These are phyloP conservation scores for Mortierella sp. DNA, from an alignment of 371 early-diverging fungal species.

Conservation along the genomic window DNA sequence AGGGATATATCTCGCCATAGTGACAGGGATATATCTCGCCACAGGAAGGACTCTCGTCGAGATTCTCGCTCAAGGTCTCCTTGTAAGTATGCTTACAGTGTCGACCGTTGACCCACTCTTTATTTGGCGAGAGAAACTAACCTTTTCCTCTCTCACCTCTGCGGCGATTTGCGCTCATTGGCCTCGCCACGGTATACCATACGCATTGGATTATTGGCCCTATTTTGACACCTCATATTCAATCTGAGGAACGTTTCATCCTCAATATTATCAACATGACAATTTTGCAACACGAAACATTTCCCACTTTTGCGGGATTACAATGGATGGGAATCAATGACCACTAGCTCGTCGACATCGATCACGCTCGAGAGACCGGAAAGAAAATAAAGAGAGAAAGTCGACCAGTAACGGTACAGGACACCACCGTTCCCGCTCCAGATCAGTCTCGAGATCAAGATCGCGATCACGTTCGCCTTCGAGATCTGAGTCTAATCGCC, in stretches of 20 bases:
- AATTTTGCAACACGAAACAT: not conserved
- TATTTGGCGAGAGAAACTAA: not conserved
- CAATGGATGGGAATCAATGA: not conserved
- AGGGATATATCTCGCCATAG: constrained; percentile 7
- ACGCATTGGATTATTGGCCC: not conserved
- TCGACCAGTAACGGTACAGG: constrained; percentile 14
- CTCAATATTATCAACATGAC: not conserved
- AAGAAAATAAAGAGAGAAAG: constrained; percentile 14
- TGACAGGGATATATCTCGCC: constrained; percentile 13
- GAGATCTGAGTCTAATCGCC: constrained; percentile 28
- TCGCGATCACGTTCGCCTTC: constrained; percentile 34
- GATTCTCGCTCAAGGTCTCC: constrained; percentile 37
- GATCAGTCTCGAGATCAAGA: constrained; percentile 25
- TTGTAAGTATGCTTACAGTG: constrained; percentile 31
- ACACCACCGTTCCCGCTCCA: constrained; percentile 23
- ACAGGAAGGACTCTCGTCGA: constrained; percentile 19
- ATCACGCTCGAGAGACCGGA: constrained; percentile 34
- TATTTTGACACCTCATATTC: not conserved
- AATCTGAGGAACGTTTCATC: constrained; percentile 2
- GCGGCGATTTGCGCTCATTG: constrained; percentile 28
- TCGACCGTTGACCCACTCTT: not conserved
- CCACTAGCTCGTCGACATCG: constrained; percentile 32
- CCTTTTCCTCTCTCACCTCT: constrained; percentile 3
- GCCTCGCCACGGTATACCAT: constrained; percentile 15
- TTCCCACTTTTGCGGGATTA: not conserved